Percentiles rank a stretch among this genome's conserved stretches.
Evolutionary conservation across 805 yeast species (phyloP).

Genomic region (Starmerella vitae): DNA sequence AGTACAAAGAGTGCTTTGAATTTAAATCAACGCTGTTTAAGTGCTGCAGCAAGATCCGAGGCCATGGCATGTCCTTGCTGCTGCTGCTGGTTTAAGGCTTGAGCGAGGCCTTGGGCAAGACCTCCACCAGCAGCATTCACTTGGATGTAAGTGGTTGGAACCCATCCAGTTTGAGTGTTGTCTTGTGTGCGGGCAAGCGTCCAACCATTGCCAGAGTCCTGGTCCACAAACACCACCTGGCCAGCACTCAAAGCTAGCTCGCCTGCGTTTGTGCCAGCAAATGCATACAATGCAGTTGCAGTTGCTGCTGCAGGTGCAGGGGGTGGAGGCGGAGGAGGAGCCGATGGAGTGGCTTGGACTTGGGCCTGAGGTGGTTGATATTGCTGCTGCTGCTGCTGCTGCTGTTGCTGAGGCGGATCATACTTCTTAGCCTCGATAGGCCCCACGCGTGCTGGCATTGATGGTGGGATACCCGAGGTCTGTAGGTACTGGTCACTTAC

Average conservation of each 20-base stretch:
- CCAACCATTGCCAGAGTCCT: constrained; percentile 82
- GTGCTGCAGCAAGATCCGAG: constrained; percentile 18
- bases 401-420: constrained; percentile 22
- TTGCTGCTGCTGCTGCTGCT: constrained; percentile 9
- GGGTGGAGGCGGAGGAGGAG: constrained; percentile 51
- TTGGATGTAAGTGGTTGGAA: constrained; percentile 81
- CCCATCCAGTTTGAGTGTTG: constrained; percentile 85
- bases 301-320: constrained; percentile 52
- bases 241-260: constrained; percentile 68
- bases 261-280: constrained; percentile 75
- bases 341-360: constrained; percentile 6
- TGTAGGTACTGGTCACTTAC: constrained; percentile 17
- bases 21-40: constrained; percentile 10
- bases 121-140: constrained; percentile 17
- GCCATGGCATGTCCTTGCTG: constrained; percentile 22
- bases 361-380: constrained; percentile 1
- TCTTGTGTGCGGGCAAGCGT: constrained; percentile 71
- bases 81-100: constrained; percentile 20
- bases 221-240: constrained; percentile 56
- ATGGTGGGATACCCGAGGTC: constrained; percentile 19
- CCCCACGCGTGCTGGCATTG: constrained; percentile 16
- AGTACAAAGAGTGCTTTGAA: no score
- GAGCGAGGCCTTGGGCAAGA: constrained; percentile 20
- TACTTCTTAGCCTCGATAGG: constrained; percentile 9
- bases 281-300: constrained; percentile 75